Base-by-base conservation (phyloP, 2,329 filamentous ascomycete genomes). In the Alternaria rosae region DNA sequence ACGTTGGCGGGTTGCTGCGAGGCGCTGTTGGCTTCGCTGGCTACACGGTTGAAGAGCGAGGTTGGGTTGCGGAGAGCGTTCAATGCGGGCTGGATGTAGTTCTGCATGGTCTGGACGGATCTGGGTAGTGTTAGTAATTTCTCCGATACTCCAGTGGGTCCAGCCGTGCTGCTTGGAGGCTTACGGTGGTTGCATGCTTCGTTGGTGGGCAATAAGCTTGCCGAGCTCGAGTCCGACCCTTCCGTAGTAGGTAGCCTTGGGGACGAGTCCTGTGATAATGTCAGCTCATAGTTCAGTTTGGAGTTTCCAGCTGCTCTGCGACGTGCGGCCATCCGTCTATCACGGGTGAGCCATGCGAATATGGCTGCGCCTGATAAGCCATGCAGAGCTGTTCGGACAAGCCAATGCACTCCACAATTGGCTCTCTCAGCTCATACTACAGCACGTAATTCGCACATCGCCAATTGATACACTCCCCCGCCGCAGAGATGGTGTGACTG, bases 131-230 rank as follows among this genome's bases (percentile, higher is more conserved):
- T 76, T 52, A 78, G 66, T 59, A 43, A 73, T 64, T 59, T 50
- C 60, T 53, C 50, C 30, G 15, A 51, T 41, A n/a, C 41, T 8
- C 20, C 8, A 42, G 23, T 20, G 25, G 23, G 17, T 28, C 47
- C n/a, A 28, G 32, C 13, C 10, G 26, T 30, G 20, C 17, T 28
- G 25, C 13, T 52, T 23, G 32, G 23, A 55, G 41, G 63, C 94
- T 89, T 91, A 99, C 95, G 95, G 95, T 83, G 93, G 93, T 78
- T 87, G 85, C 93, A 99, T 97, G 85, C 91, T 92, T 83, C 94
- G 93, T 81, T 89, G 90, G 75, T 89, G 88, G 85, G 93, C 93
- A 71, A 98, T 88, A 71, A 97, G 87, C 87, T 92, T 97, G 79
- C 87, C 87, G 64, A 98, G 86, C 86, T 99, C 95, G 69, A 94